Base-by-base conservation (phyloP, 805 yeast species). In the Soucietia sequanensis region DNA sequence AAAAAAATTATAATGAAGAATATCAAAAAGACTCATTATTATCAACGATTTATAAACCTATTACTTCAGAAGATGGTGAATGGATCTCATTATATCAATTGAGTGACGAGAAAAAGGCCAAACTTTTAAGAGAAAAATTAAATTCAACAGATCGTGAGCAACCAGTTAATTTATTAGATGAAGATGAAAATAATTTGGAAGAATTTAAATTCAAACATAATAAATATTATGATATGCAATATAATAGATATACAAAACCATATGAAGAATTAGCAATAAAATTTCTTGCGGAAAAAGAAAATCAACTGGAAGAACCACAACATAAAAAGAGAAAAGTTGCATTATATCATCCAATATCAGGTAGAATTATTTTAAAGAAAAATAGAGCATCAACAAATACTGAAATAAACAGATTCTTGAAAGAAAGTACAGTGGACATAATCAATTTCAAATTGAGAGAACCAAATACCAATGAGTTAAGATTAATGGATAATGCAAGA, bases 201-300 rank as follows among this genome's bases (percentile, higher is more conserved):
- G 62, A 70, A 2, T 84, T 67, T 59, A 67, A 73, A 36, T 86
- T 77, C 55, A 68, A 70, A 30, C 85, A 84, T 51, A 60, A 72
- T 30, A 81, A 88, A 60, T 95, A 90, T 57, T 88, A 83, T 54
- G 95, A 89, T 49, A 77, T 88, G 72, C 77, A 74, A 39, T 65
- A 67, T 49, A 69, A 63, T 30, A 59, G 68, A 27, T 73, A 72
- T 41, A 50, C 63, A 47, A 65, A 57, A 38, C 71, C 72, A 24
- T 48, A 63, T 55, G 81, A 81, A 44, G 95, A 90, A 59, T 57
- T 90, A 43, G 79, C 84, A 1, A 63, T 90, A 30, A 75, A 80
- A 28, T 77, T 86, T 46, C 56, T 56, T 5, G 51, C 64, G 5
- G 77, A 70, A 30, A 53, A 44, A 17, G 41, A 41, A 11, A 41